These are phyloP conservation scores for Volvox africanus DNA, from an alignment of 139 green algal genomes.

Conservation along the genomic window DNA sequence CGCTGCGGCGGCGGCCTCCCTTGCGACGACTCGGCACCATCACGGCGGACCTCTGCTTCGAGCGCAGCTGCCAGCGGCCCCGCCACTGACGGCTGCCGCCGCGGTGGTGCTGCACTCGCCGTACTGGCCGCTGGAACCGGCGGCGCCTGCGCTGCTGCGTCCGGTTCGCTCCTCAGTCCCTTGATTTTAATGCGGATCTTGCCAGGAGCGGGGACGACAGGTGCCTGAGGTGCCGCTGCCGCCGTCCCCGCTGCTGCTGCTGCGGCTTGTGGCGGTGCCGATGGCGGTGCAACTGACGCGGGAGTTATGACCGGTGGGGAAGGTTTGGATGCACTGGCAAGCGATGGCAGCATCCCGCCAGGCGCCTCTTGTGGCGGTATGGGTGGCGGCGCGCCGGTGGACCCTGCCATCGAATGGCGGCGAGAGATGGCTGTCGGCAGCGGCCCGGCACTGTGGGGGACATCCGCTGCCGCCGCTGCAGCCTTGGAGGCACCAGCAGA, in stretches of 20 bases:
- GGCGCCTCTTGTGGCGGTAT: neutral
- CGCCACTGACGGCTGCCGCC: neutral
- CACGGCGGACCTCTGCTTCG: neutral
- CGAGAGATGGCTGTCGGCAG: neutral
- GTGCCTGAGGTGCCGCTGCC: neutral
- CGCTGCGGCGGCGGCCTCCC: neutral
- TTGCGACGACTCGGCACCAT: neutral
- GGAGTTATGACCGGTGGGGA: neutral
- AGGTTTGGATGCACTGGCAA: constrained; percentile 2
- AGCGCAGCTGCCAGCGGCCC: neutral
- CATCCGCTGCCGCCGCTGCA: neutral
- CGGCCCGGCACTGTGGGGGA: neutral
- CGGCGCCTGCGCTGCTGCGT: neutral
- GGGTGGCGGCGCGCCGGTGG: neutral
- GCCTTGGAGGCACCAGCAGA: too few species aligned
- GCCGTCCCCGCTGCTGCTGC: neutral
- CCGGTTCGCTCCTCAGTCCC: neutral
- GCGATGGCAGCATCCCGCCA: neutral
- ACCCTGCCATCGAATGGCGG: constrained; percentile 4
- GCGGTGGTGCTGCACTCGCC: constrained; percentile 1
- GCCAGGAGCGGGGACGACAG: neutral
- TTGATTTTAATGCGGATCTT: constrained; percentile 7
- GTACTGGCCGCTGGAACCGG: constrained; percentile 7
- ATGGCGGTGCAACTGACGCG: neutral
- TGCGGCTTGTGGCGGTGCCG: neutral